Percentiles rank a stretch among this genome's conserved stretches.
phyloP scores from a whole-genome alignment of 371 early-diverging fungal species.

The Mortierella sp. region DNA sequence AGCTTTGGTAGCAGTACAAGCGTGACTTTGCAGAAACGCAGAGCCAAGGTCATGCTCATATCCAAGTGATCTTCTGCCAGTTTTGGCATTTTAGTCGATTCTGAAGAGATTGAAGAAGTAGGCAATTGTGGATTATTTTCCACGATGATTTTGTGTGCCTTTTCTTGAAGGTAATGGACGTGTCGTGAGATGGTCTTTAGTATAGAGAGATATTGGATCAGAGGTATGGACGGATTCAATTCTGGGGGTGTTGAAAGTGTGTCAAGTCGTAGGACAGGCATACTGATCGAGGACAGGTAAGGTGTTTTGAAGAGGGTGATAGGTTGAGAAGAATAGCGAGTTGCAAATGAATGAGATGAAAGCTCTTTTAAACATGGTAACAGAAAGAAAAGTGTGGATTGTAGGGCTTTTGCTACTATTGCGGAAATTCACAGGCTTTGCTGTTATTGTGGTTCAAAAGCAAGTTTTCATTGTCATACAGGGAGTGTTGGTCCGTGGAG shows the following conservation, averaged over 20 bases:
- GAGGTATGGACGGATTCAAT: slow-evolving; percentile 8
- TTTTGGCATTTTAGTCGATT: not conserved
- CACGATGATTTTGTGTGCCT: not conserved
- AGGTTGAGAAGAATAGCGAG: not conserved
- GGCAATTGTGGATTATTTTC: not conserved
- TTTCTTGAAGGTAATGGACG: slow-evolving; percentile 4
- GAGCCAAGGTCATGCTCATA: slow-evolving; percentile 31
- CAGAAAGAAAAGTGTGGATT: not conserved
- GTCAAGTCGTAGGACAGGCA: not conserved
- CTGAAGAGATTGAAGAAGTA: not conserved
- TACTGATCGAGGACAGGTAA: not conserved
- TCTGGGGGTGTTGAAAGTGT: slow-evolving; percentile 4
- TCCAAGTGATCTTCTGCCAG: slow-evolving; percentile 6
- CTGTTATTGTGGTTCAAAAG: too few species aligned
- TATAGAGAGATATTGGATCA: slow-evolving; percentile 7
- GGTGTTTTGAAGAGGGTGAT: not conserved
- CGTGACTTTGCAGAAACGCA: slow-evolving; percentile 22
- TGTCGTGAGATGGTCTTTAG: not conserved
- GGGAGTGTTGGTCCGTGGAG: too few species aligned
- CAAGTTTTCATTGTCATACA: too few species aligned
- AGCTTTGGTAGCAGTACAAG: slow-evolving; percentile 27
- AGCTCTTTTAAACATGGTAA: not conserved
- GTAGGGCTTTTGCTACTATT: too few species aligned
- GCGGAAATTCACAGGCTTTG: too few species aligned
- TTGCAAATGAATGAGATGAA: not conserved